Evolutionary conservation across 2,329 filamentous ascomycete species (phyloP).

Genomic region (Alternaria sp.): DNA sequence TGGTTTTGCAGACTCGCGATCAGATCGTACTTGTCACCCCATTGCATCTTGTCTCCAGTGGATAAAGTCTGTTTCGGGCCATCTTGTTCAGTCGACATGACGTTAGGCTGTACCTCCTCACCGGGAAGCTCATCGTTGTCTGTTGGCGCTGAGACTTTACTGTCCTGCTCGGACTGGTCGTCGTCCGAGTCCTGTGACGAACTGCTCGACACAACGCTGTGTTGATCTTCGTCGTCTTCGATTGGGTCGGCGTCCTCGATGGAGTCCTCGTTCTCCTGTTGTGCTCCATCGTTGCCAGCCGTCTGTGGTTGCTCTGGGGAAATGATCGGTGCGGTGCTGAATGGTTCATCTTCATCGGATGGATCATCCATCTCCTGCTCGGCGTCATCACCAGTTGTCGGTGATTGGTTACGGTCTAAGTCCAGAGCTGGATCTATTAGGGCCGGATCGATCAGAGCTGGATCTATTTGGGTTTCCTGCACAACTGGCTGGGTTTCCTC

Average conservation of each 20-base stretch:
- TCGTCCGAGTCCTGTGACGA: background rate
- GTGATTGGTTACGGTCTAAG: background rate
- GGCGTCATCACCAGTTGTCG: background rate
- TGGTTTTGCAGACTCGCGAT: conserved; percentile 42
- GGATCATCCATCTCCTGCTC: background rate
- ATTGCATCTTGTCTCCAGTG: conserved; percentile 42
- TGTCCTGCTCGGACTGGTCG: background rate
- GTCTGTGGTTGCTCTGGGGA: background rate
- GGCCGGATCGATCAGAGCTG: background rate
- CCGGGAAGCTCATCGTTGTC: background rate
- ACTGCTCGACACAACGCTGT: background rate
- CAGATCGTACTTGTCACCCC: conserved; percentile 52
- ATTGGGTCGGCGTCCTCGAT: background rate
- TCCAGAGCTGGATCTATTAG: background rate
- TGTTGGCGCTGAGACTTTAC: too few relatives aligned
- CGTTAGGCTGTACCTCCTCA: background rate
- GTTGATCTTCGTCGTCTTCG: background rate
- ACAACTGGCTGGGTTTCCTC: background rate
- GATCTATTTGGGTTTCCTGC: background rate
- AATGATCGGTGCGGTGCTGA: background rate
- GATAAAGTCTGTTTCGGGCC: background rate
- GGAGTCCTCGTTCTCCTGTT: background rate
- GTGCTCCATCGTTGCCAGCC: background rate
- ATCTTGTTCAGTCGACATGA: background rate
- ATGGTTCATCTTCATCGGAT: background rate